Base-by-base conservation (phyloP, 352 stramenopile species). In the Globisporangium abappressorium region DNA sequence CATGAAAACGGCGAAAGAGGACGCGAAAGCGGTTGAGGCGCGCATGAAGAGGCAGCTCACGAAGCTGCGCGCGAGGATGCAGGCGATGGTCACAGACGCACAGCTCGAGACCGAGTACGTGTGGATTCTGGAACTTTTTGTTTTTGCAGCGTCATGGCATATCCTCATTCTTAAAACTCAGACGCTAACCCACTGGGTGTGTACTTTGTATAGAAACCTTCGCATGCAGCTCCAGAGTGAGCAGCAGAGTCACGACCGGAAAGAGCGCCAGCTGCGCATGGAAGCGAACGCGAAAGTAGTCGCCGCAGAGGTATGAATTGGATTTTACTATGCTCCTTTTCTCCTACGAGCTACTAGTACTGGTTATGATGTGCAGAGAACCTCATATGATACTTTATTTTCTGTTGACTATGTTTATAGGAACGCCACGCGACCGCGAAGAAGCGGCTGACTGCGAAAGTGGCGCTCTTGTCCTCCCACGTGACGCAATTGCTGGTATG, bases 261-360 rank as follows among this genome's bases (percentile, higher is more conserved):
- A 75, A 9, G 81, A 90, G 72, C 80, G 77, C 20, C 78, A 89
- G 56, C 58, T 88, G 33, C 74, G 70, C 24, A 72, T 87, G 49
- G 79, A 89, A 53, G 72, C 60, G 5, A 84, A 75, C 12, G 68
- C 79, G 41, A 77, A 84, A 58, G 58, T 89, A n/a, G 59, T 72
- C 22, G 69, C 71, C 26, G 63, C 86, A 22, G 78, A 88, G 57
- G 65, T 70, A 36, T 41, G 38, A 22, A 22, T 54, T 22, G 1
- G 11, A n/a, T 65, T n/a, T 3, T 14, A 36, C 28, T 51, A 28
- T 28, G 24, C 28, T 55, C 24, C 5, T 49, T 47, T 47, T 12
- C 4, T n/a, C 14, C 41, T 12, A 38, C 9, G 7, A 38, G 34
- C 34, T 38, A 12, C 7, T 9, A 8, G 7, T 26, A 26, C 6